phyloP scores from a whole-genome alignment of 1,139 yeast genomes.

The Pichia sp. region DNA sequence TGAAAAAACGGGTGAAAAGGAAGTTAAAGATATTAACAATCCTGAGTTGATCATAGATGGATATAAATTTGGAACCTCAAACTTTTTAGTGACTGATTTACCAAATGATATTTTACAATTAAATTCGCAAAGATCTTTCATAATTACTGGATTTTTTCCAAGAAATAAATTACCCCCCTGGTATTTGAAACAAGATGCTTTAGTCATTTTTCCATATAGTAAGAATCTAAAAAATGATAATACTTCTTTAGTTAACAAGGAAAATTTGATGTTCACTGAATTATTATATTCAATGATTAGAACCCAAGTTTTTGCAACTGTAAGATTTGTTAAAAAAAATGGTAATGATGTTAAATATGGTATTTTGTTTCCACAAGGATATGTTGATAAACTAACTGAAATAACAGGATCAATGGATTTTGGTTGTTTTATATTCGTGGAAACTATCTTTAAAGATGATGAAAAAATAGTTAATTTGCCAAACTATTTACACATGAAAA shows the following conservation, averaged over 20 bases:
- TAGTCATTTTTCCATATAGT: constrained; percentile 37
- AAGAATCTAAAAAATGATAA: constrained; percentile 4
- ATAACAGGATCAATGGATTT: constrained; percentile 8
- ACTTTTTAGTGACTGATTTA: constrained; percentile 8
- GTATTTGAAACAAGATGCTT: constrained; percentile 52
- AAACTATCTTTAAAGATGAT: constrained; percentile 78
- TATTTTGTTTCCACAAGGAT: constrained; percentile 43
- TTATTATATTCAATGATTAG: constrained; percentile 50
- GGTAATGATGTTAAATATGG: constrained; percentile 50
- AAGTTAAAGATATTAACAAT: constrained; percentile 4
- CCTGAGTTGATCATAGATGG: constrained; percentile 6
- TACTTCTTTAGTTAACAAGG: constrained; percentile 23
- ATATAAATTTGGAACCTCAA: constrained; percentile 10
- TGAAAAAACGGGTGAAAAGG: neutral
- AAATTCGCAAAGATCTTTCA: constrained; percentile 9
- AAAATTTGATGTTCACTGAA: constrained; percentile 43
- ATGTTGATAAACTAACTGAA: constrained; percentile 8
- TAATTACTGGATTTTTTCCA: constrained; percentile 52
- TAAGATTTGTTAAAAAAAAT: constrained; percentile 50
- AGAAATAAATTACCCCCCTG: constrained; percentile 46
- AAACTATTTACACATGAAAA: constrained; percentile 34
- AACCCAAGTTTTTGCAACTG: constrained; percentile 47
- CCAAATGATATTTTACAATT: constrained; percentile 1
- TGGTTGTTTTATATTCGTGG: constrained; percentile 34
- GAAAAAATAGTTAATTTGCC: constrained; percentile 60